phyloP scores from a whole-genome alignment of 2,329 filamentous ascomycete species.

The Fusarium musae region DNA sequence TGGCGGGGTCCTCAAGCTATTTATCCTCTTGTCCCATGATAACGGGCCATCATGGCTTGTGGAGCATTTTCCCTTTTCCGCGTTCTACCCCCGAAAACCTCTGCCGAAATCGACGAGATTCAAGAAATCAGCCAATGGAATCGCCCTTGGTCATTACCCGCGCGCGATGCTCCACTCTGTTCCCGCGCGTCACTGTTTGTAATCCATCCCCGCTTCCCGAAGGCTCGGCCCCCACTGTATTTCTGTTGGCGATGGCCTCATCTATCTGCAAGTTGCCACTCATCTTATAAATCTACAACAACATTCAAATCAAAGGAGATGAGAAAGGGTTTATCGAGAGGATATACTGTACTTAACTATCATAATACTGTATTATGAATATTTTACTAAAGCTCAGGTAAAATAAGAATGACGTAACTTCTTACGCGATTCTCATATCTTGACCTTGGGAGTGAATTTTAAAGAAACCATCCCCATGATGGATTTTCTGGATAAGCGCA shows the following conservation, averaged over 20 bases:
- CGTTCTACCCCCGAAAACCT: slow-evolving; percentile 18
- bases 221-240: not conserved
- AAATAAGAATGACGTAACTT: not conserved
- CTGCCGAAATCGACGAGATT: not conserved
- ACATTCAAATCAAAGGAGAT: not conserved
- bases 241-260: not conserved
- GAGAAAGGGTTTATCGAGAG: not conserved
- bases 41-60: slow-evolving; percentile 36
- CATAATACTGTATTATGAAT: not conserved
- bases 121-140: slow-evolving; percentile 2
- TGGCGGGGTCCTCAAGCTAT: slow-evolving; percentile 24
- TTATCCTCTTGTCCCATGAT: slow-evolving; percentile 28
- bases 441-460: too few relatives aligned
- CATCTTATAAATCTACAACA: slow-evolving; percentile 37
- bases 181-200: slow-evolving; percentile 23
- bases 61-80: slow-evolving; percentile 26
- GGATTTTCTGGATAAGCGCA: not conserved
- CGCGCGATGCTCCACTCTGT: slow-evolving; percentile 41
- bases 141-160: slow-evolving; percentile 43
- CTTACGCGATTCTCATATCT: too few relatives aligned
- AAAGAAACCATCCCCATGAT: fast-evolving
- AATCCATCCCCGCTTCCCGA: slow-evolving; percentile 32
- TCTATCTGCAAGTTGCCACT: slow-evolving; percentile 50
- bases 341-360: not conserved
- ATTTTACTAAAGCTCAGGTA: not conserved